phyloP scores from a whole-genome alignment of 139 green algal species.

The Picochlorum sp. region DNA sequence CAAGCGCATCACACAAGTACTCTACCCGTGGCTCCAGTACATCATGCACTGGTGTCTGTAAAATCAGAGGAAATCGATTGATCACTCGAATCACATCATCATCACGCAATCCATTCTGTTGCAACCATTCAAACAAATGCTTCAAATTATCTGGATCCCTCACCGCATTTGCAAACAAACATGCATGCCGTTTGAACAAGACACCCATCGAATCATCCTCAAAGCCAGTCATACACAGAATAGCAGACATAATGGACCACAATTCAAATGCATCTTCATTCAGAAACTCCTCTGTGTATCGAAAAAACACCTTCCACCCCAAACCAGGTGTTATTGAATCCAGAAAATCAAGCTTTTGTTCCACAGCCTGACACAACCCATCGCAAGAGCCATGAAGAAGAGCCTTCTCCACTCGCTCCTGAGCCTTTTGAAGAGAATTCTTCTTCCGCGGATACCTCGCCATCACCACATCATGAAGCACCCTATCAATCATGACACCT shows the following conservation, averaged over 20 bases:
- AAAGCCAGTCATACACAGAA: conserved; percentile 16
- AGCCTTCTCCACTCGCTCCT: too few species aligned
- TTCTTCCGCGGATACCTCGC: too few species aligned
- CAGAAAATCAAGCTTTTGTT: conserved; percentile 23
- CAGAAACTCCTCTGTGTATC: conserved; percentile 23
- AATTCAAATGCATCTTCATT: conserved; percentile 21
- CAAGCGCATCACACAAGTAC: conserved; percentile 1
- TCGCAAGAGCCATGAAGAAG: too few species aligned
- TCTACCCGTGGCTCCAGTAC: conserved; percentile 20
- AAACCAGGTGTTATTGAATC: conserved; percentile 13
- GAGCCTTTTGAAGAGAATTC: too few species aligned
- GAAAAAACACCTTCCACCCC: conserved; percentile 19
- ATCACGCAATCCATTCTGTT: not conserved
- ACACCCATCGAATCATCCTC: conserved; percentile 7
- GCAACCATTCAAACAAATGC: conserved; percentile 25
- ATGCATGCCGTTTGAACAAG: conserved; percentile 14
- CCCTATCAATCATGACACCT: too few species aligned
- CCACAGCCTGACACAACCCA: too few species aligned
- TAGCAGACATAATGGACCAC: conserved; percentile 22
- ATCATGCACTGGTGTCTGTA: conserved; percentile 16
- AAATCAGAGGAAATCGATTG: conserved; percentile 12
- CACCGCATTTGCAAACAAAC: conserved; percentile 16
- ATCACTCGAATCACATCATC: conserved; percentile 8
- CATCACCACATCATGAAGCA: too few species aligned
- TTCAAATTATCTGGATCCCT: conserved; percentile 18